Percentiles rank a stretch among this genome's conserved stretches.
Evolutionary conservation across 2,329 filamentous ascomycete species (phyloP).

Genomic region (Conoideocrella luteorostrata): DNA sequence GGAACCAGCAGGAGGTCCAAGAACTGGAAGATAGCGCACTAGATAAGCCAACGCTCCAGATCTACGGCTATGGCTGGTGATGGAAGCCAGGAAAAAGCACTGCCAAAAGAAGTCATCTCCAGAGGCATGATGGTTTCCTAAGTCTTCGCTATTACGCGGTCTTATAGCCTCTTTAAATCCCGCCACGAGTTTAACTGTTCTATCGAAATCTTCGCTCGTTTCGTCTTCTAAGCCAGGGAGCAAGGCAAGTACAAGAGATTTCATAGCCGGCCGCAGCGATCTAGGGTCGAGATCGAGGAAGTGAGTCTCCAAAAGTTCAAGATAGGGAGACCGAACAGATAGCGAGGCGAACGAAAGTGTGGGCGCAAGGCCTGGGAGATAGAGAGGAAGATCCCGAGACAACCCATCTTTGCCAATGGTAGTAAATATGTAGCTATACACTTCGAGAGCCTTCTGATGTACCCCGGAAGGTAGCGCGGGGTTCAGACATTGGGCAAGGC

Average conservation of each 20-base stretch:
- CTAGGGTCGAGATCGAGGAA: constrained; percentile 65
- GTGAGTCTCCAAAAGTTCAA: constrained; percentile 76
- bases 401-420: constrained; percentile 77
- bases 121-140: constrained; percentile 46
- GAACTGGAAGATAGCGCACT: constrained; percentile 62
- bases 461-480: constrained; percentile 90
- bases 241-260: constrained; percentile 81
- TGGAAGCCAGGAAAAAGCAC: constrained; percentile 87
- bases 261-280: constrained; percentile 78
- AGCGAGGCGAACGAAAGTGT: constrained; percentile 93
- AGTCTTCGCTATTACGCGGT: constrained; percentile 42
- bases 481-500: constrained; percentile 90
- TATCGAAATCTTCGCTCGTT: constrained; percentile 93
- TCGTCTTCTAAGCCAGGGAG: constrained; percentile 92
- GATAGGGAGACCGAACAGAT: constrained; percentile 77
- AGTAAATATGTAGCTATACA: constrained; percentile 84
- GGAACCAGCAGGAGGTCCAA: constrained; percentile 16
- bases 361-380: constrained; percentile 81
- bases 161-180: constrained; percentile 66
- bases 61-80: constrained; percentile 79
- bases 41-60: constrained; percentile 86
- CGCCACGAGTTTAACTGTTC: constrained; percentile 72
- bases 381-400: constrained; percentile 75
- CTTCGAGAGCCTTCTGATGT: constrained; percentile 93
- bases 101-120: constrained; percentile 96